Conservation (phyloP, 495 filamentous ascomycete species). For the Aspergillus affinis region DNA sequence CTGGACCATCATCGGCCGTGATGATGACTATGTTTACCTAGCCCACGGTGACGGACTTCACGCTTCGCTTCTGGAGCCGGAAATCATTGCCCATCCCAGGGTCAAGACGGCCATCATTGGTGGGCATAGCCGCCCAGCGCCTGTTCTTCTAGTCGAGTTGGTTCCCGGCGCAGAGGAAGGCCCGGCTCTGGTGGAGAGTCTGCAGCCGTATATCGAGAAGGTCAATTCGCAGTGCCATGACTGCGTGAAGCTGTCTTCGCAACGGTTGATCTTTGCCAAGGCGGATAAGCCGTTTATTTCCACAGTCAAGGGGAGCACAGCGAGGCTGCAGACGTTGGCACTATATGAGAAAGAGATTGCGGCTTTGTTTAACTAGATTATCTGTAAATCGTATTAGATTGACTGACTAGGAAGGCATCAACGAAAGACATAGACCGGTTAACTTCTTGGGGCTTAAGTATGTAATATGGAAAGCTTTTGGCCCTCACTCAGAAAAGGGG, state of each 20-base stretch:
- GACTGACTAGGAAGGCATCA: no score
- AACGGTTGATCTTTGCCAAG: slow-evolving; percentile 16
- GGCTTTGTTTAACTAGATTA: slow-evolving; percentile 13
- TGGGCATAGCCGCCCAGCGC: slow-evolving; percentile 20
- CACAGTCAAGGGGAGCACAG: slow-evolving; percentile 31
- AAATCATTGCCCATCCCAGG: slow-evolving; percentile 21
- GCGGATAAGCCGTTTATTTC: slow-evolving; percentile 26
- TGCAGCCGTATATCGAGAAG: slow-evolving; percentile 22
- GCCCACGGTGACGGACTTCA: slow-evolving; percentile 26
- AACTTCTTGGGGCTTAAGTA: no score
- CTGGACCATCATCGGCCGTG: slow-evolving; percentile 28
- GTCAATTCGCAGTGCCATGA: slow-evolving; percentile 18
- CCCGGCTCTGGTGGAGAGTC: slow-evolving; percentile 7
- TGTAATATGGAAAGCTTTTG: no score
- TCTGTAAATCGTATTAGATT: no score
- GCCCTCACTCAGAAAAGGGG: no score
- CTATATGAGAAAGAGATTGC: slow-evolving; percentile 38
- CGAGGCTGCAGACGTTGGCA: slow-evolving; percentile 30
- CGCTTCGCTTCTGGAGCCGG: slow-evolving; percentile 26
- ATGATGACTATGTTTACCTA: slow-evolving; percentile 27
- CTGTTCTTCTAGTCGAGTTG: slow-evolving; percentile 28
- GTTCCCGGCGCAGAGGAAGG: background rate
- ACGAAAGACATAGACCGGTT: no score
- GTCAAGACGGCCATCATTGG: slow-evolving; percentile 29
- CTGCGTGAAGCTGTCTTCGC: slow-evolving; percentile 14